Conservation (phyloP, 805 yeast genomes). For the Barnettozyma siamensis region DNA sequence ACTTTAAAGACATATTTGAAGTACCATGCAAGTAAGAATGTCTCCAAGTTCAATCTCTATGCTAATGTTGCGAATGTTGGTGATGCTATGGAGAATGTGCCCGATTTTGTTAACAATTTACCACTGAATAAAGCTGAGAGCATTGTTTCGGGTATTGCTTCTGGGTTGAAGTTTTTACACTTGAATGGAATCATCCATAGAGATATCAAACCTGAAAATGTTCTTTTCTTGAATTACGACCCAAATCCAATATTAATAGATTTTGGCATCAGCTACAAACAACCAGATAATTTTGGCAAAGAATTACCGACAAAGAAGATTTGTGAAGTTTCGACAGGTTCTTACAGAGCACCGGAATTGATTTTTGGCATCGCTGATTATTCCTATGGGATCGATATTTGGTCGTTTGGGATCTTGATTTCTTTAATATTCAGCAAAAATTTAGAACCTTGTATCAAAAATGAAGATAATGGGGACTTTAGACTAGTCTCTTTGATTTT, state of each 20-base stretch:
- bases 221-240: constrained; percentile 41
- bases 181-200: constrained; percentile 77
- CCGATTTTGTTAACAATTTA: constrained; percentile 14
- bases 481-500: constrained; percentile 51
- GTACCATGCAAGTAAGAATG: constrained; percentile 25
- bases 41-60: constrained; percentile 30
- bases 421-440: constrained; percentile 43
- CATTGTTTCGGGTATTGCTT: constrained; percentile 33
- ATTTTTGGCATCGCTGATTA: constrained; percentile 56
- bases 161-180: constrained; percentile 61
- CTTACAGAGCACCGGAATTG: constrained; percentile 71
- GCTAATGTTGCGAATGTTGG: constrained; percentile 5
- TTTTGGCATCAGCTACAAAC: constrained; percentile 34
- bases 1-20: constrained; percentile 33
- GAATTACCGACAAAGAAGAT: constrained; percentile 38
- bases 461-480: constrained; percentile 47
- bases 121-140: constrained; percentile 14
- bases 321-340: constrained; percentile 58
- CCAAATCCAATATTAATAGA: constrained; percentile 33
- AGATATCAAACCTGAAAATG: constrained; percentile 84
- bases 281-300: constrained; percentile 55
- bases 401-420: constrained; percentile 64
- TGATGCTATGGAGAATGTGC: constrained; percentile 12
- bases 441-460: constrained; percentile 33
- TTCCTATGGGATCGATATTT: constrained; percentile 53